Base-by-base conservation (phyloP, 1,139 yeast genomes). In the Hyphopichia khmerensis region DNA sequence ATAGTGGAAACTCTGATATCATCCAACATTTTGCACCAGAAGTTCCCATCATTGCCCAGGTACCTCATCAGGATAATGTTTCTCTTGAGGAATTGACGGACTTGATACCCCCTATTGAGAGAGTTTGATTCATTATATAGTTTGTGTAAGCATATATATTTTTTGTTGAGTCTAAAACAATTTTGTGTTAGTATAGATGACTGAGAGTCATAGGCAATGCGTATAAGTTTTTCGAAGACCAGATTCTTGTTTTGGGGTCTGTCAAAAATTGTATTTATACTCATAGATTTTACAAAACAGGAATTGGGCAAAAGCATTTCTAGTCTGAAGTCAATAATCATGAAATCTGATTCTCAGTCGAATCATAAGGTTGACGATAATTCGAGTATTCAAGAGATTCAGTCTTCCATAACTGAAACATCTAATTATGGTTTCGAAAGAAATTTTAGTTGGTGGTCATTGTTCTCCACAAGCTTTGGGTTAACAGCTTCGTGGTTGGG, bases 401-500 rank as follows among this genome's bases (percentile, higher is more conserved):
- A 32, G 34, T 17, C 23, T 13, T n/a, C 9, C 6, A 13, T 17
- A n/a, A n/a, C 32, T 5, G 17, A 29, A 17, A n/a, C 33, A 8
- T 13, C n/a, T 6, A 32, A 18, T 32, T 4, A 8, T 29, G 23
- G 27, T 21, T 15, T 26, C 13, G 35, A 35, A 11, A 36, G 30
- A 27, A 36, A 42, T 29, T 45, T 45, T 24, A 21, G 35, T 1
- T 43, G 41, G 40, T 41, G 44, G 45, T 44, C 49, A 11, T 16
- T 77, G 4, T 55, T 73, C 39, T 79, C 78, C 15, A 68, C 75
- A 32, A 78, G 79, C 2, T 75, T 75, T 44, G 77, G 79, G 6
- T 61, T 76, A 44, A 75, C 80, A n/a, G 76, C 76, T 53, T 73
- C 80, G 5, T 77, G 80, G 78, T 72, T 75, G 43, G 80, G 81